These are phyloP conservation scores for Aaosphaeria pasadenensis DNA, from an alignment of 2,329 filamentous ascomycete genomes.

Conservation along the genomic window DNA sequence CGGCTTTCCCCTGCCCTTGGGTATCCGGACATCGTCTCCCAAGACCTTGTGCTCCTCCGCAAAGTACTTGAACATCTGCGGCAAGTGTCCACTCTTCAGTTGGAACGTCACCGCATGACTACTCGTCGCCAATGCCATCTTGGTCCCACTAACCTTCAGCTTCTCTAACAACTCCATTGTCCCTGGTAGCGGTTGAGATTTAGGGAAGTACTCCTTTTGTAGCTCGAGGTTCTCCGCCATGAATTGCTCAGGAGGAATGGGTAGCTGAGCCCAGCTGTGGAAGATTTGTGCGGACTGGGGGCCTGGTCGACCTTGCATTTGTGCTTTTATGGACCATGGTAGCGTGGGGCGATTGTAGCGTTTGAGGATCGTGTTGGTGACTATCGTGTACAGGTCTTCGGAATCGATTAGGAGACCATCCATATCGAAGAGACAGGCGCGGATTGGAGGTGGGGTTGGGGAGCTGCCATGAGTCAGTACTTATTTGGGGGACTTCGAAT, in stretches of 20 bases:
- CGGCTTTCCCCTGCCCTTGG: constrained; percentile 82
- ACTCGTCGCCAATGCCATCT: constrained; percentile 85
- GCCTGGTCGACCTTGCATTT: constrained; percentile 66
- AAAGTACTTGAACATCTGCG: constrained; percentile 60
- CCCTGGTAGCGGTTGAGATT: constrained; percentile 74
- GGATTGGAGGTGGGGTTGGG: constrained; percentile 62
- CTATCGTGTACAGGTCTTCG: constrained; percentile 83
- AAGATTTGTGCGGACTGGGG: constrained; percentile 61
- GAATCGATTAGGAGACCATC: constrained; percentile 93
- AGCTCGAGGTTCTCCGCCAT: constrained; percentile 56
- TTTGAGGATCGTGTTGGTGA: constrained; percentile 77
- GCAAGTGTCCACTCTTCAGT: constrained; percentile 66
- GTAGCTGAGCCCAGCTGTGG: constrained; percentile 80
- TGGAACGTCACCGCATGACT: constrained; percentile 69
- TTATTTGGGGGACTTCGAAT: neutral
- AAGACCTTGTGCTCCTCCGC: constrained; percentile 70
- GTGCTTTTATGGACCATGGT: constrained; percentile 94
- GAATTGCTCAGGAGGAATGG: constrained; percentile 71
- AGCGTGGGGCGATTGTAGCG: constrained; percentile 69
- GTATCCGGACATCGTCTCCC: constrained; percentile 80
- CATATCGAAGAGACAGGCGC: constrained; percentile 98
- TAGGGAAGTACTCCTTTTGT: constrained; percentile 71
- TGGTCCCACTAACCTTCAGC: constrained; percentile 59
- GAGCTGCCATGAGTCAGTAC: neutral
- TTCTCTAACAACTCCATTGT: constrained; percentile 65